Percentiles rank a stretch among this genome's conserved stretches.
These are phyloP conservation scores for Astragalus membranaceus DNA, from an alignment of 306 rosid genomes.

Conservation along the genomic window DNA sequence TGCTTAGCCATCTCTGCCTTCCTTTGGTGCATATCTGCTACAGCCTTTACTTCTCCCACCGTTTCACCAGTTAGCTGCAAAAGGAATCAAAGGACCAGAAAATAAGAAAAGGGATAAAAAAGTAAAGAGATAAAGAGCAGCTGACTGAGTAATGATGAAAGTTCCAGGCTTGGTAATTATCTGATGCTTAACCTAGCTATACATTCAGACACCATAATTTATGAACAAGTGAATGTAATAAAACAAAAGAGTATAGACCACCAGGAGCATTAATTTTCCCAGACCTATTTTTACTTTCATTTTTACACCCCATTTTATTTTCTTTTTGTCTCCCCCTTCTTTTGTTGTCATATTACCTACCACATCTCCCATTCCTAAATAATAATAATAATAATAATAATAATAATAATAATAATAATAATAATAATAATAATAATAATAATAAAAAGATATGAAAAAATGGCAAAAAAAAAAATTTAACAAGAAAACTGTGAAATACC, in stretches of 20 bases:
- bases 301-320: neutral
- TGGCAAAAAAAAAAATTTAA: conserved; percentile 12
- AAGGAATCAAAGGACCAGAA: conserved; percentile 28
- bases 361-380: neutral
- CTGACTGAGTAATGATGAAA: conserved; percentile 42
- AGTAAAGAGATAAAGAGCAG: conserved; percentile 27
- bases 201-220: conserved; percentile 16
- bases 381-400: neutral
- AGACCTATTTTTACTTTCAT: neutral
- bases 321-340: neutral
- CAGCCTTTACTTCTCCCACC: conserved; percentile 97
- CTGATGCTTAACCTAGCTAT: conserved; percentile 22
- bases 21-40: conserved; percentile 97
- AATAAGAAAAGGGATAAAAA: conserved; percentile 18
- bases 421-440: neutral
- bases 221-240: too few species aligned
- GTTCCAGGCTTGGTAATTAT: conserved; percentile 30
- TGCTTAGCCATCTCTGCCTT: conserved; percentile 99
- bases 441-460: neutral
- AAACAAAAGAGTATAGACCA: too few species aligned
- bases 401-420: neutral
- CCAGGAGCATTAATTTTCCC: neutral
- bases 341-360: neutral
- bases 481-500: neutral
- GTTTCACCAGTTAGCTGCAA: conserved; percentile 96